Conservation (phyloP, 768 basidiomycete genomes). For the Suillus placidus region DNA sequence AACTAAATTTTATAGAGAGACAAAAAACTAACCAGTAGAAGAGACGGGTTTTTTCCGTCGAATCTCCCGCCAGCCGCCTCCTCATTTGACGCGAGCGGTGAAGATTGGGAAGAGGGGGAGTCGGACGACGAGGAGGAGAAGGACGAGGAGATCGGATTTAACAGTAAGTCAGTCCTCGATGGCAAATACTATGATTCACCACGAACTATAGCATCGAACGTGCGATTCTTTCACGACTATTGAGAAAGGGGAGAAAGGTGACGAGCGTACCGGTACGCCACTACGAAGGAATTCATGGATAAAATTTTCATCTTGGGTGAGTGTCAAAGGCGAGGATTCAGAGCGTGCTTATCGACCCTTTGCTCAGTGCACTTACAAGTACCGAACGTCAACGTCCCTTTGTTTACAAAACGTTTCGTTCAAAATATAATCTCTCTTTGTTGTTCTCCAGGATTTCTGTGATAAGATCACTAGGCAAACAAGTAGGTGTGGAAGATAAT, state of each 20-base stretch:
- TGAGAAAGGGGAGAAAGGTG: slow-evolving; percentile 8
- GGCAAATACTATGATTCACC: slow-evolving; percentile 4
- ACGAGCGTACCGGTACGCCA: slow-evolving; percentile 35
- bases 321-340: background rate
- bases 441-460: background rate
- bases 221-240: slow-evolving; percentile 19
- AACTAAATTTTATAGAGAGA: slow-evolving; percentile 20
- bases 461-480: background rate
- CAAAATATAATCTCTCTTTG: background rate
- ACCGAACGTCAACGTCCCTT: background rate
- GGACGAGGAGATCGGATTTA: slow-evolving; percentile 19
- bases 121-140: slow-evolving; percentile 13
- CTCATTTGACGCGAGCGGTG: background rate
- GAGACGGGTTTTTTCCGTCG: background rate
- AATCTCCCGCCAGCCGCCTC: background rate
- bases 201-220: slow-evolving; percentile 22
- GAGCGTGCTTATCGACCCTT: background rate
- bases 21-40: slow-evolving; percentile 7
- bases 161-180: slow-evolving; percentile 24
- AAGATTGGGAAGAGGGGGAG: slow-evolving; percentile 19
- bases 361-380: background rate
- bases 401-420: background rate
- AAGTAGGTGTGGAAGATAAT: background rate
- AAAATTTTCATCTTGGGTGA: slow-evolving; percentile 16
- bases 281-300: slow-evolving; percentile 28